A percentile compares a stretch with the other conserved stretches of the same genome.
These are phyloP conservation scores for Russula brevipes DNA, from an alignment of 768 basidiomycete genomes.

Conservation along the genomic window DNA sequence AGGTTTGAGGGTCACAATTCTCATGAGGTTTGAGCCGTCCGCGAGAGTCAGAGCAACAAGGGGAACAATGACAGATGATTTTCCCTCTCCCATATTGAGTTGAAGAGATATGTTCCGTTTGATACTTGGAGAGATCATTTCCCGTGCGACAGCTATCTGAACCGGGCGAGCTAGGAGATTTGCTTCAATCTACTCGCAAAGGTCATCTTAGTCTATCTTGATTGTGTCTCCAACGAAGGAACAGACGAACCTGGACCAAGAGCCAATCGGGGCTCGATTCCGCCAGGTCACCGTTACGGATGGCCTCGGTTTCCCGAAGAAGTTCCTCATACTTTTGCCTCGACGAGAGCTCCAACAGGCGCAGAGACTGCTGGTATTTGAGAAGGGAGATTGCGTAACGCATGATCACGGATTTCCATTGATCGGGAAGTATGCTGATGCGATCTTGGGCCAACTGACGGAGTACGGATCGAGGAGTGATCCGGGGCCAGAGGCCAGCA, in stretches of 20 bases:
- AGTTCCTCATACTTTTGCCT: not conserved
- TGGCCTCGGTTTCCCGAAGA: not conserved
- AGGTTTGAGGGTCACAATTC: conserved; percentile 48
- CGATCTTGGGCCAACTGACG: conserved; percentile 27
- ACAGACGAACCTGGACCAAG: conserved; percentile 16
- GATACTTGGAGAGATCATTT: conserved; percentile 43
- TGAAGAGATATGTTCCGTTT: conserved; percentile 40
- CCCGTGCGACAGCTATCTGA: conserved; percentile 39
- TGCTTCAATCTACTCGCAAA: conserved; percentile 39
- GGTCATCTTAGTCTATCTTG: not conserved
- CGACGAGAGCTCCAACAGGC: conserved; percentile 8
- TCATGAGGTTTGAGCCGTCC: conserved; percentile 40
- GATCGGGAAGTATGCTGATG: conserved; percentile 7
- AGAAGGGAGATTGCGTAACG: conserved; percentile 1
- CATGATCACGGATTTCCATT: not conserved
- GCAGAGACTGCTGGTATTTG: conserved; percentile 12
- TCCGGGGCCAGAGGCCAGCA: conserved; percentile 17
- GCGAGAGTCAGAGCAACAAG: conserved; percentile 39
- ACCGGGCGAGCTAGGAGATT: conserved; percentile 41
- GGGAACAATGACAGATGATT: conserved; percentile 50
- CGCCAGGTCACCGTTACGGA: not conserved
- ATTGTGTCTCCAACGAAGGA: no score
- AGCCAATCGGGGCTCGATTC: conserved; percentile 13
- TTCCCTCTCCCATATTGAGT: conserved; percentile 58
- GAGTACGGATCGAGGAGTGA: conserved; percentile 8